Evolutionary conservation across 2,329 filamentous ascomycete species (phyloP).

Genomic region (Curvularia verruculosa): DNA sequence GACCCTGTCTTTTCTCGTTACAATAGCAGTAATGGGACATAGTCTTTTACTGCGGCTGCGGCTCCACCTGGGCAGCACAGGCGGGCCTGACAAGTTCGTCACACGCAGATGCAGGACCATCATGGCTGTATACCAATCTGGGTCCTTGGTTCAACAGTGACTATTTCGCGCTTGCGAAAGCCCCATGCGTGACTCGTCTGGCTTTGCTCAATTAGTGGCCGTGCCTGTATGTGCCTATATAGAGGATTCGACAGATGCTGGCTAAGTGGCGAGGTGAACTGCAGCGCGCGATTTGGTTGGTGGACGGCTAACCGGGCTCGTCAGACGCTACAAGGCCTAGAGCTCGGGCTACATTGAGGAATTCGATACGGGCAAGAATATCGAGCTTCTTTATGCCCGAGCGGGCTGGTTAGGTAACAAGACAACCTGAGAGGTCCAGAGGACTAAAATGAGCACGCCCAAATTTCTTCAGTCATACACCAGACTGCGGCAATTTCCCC

Average conservation of each 20-base stretch:
- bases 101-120: background rate
- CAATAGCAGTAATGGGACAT: background rate
- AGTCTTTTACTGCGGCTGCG: background rate
- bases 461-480: background rate
- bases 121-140: background rate
- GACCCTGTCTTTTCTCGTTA: background rate
- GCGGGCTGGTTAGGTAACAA: constrained; percentile 1
- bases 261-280: background rate
- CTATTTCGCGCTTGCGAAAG: background rate
- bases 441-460: background rate
- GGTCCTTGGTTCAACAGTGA: background rate
- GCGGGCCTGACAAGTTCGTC: background rate
- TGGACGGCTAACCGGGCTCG: background rate
- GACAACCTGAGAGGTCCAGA: background rate
- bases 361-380: constrained; percentile 8
- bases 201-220: background rate
- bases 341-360: constrained; percentile 2
- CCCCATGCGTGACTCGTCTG: background rate
- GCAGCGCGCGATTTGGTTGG: background rate
- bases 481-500: background rate
- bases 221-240: background rate
- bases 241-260: background rate
- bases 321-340: constrained; percentile 1
- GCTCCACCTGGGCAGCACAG: background rate
- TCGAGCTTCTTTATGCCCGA: background rate